Evolutionary conservation across 2,329 filamentous ascomycete genomes (phyloP).

Genomic region (Scorias spongiosa): DNA sequence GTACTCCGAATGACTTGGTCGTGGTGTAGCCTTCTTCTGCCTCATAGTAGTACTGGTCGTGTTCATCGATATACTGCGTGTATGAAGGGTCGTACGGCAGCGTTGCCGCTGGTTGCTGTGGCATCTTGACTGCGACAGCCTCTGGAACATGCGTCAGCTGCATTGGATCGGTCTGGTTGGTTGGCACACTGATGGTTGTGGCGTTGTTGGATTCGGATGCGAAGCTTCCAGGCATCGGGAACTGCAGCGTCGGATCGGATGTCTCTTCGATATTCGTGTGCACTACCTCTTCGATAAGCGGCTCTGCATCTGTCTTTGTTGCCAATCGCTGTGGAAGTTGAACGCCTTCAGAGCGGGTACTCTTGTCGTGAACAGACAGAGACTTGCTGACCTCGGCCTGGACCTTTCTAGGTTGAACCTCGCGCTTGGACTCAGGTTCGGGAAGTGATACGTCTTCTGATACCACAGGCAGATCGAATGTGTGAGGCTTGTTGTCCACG

Average conservation of each 20-base stretch:
- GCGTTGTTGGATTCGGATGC: not conserved
- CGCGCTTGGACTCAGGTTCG: not conserved
- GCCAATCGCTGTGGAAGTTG: slow-evolving; percentile 10
- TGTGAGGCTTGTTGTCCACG: slow-evolving; percentile 2
- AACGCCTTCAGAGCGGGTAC: slow-evolving; percentile 1
- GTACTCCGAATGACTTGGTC: slow-evolving; percentile 62
- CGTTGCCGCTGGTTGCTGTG: slow-evolving; percentile 3
- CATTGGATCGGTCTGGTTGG: not conserved
- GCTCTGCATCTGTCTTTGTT: slow-evolving; percentile 12
- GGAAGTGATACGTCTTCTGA: not conserved
- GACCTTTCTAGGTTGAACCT: not conserved
- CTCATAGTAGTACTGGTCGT: slow-evolving; percentile 50
- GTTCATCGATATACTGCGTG: slow-evolving; percentile 58
- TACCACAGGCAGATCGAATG: not conserved
- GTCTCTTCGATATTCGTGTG: not conserved
- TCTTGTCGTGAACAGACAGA: not conserved
- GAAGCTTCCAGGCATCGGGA: not conserved
- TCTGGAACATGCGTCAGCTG: not conserved
- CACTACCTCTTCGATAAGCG: slow-evolving; percentile 13
- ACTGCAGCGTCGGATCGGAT: not conserved
- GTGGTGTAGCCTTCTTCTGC: slow-evolving; percentile 58
- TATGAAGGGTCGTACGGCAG: slow-evolving; percentile 14
- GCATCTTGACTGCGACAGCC: not conserved
- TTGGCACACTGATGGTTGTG: not conserved
- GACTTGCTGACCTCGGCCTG: not conserved